Evolutionary conservation across 192 early-diverging fungal species (phyloP), one percentile per base, ranked within the genome.

Genomic region (Rhizoclosmatium sp.): DNA sequence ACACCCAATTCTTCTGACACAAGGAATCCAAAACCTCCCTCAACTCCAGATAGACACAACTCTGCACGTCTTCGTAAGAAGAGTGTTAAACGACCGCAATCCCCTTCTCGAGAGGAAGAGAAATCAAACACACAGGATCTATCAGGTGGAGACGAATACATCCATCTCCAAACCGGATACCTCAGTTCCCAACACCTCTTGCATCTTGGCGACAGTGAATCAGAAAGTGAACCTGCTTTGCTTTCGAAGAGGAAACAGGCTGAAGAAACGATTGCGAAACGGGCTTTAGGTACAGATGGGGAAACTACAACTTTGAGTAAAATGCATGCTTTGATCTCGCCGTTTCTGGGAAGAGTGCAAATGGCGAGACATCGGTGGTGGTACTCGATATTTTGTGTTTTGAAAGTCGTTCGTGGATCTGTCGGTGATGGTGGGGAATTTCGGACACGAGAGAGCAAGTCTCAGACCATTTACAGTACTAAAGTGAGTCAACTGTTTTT

Each of bases 381-480:
- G 44, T 69, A 69, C 23, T 40, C 67, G 14, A 69, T 69, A 2
- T 69, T 46, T 23, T 69, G 67, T 47, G 46, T 69, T 47, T 46
- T 47, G 46, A 21, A 44, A 47, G 14, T 69, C 16, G 19, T 47
- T 2, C 39, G 46, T 5, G 46, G 23, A 14, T 47, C 67, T 23
- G 4, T 4, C 14, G 1, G 19, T 19, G 45, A 69, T 69, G 2
- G 39, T 12, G 46, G 2, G 44, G 7, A 69, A 16, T 47, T 47
- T 42, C 39, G 42, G 31, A 21, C 19, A 46, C 66, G 45, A 2
- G 7, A 44, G 45, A 16, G 40, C 16, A 69, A 47, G 46, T 10
- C 67, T 10, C 40, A 69, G 39, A 47, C 44, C 41, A 47, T 69
- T n/a, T 69, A 42, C 46, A 45, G 14, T 42, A 7, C 41, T 3